Evolutionary conservation across 768 basidiomycete genomes (phyloP), one percentile per base, ranked within the genome.

Genomic region (Mycena filopes): DNA sequence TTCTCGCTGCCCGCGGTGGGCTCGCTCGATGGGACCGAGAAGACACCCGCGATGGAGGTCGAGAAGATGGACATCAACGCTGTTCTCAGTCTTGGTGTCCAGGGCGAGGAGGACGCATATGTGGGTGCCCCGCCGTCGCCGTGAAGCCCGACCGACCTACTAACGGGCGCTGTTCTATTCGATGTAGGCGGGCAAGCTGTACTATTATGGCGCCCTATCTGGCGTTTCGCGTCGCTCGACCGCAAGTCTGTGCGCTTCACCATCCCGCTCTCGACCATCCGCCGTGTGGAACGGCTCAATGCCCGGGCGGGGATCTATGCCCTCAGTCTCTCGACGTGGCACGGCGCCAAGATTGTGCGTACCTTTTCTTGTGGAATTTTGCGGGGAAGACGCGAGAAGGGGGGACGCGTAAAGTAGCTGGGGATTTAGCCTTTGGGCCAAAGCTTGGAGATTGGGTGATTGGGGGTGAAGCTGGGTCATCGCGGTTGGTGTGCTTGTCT

Each of bases 271-370:
- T 95, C 91, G 56, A 95, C 95, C 7, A 89, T 99, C 70, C 87
- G 98, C 55, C 83, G 98, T 59, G 98, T 99, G 23, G 98, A 99
- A 79, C 83, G 95, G 50, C 84, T 98, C 55, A 98, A 97, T 76
- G 92, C 95, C 13, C 88, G 95, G 16, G 93, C 95, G 29, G 98
- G 98, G 7, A 91, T 98, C 40, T 98, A 98, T 75, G 96, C 97
- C n/a, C 85, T 99, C 31, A 96, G 95, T 71, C 80, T 99, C 21
- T 86, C 89, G n/a, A 88, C 93, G 55, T 98, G 96, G 94, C 95
- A 99, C 75, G 91, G 94, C 38, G 87, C 93, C 82, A 92, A 97
- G 81, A 92, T 98, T 70, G 96, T 97, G 71, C 70, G 89, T 82
- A 41, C 20, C 43, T 68, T 21, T 58, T 20, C 49, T 21, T 16